Evolutionary conservation across 257 asterid species (phyloP).

Genomic region (Solanum peruvianum): DNA sequence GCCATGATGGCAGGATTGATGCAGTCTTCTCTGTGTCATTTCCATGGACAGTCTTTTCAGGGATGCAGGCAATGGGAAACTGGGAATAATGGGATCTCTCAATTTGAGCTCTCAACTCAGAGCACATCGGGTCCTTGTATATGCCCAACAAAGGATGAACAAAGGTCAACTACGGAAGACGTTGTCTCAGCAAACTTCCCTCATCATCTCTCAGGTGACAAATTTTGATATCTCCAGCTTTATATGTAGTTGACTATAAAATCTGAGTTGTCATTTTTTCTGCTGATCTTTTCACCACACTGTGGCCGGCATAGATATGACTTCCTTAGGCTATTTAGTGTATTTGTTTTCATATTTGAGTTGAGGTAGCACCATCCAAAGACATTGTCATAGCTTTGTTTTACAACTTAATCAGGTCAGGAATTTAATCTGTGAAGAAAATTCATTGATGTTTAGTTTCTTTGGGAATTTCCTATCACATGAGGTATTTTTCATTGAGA

Average conservation of each 20-base stretch:
- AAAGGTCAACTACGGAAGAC: conserved; percentile 56
- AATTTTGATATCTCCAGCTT: background rate
- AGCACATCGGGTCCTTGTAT: conserved; percentile 39
- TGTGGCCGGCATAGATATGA: background rate
- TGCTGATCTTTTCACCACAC: background rate
- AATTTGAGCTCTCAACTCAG: conserved; percentile 59
- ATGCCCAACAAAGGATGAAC: conserved; percentile 52
- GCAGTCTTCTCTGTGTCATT: conserved; percentile 68
- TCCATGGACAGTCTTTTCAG: conserved; percentile 61
- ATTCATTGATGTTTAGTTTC: background rate
- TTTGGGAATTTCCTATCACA: background rate
- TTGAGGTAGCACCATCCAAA: background rate
- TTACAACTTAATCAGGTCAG: background rate
- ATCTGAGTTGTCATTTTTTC: background rate
- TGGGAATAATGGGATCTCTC: conserved; percentile 54
- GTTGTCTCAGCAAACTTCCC: conserved; percentile 52
- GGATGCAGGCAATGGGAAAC: conserved; percentile 66
- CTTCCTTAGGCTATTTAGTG: background rate
- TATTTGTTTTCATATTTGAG: background rate
- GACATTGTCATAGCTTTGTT: background rate
- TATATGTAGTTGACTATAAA: background rate
- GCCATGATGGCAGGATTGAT: conserved; percentile 55
- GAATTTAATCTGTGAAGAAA: background rate
- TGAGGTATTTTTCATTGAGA: background rate
- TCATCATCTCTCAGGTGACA: conserved; percentile 51